These are phyloP conservation scores for Abrus precatorius DNA, from an alignment of 306 rosid genomes.

Conservation along the genomic window DNA sequence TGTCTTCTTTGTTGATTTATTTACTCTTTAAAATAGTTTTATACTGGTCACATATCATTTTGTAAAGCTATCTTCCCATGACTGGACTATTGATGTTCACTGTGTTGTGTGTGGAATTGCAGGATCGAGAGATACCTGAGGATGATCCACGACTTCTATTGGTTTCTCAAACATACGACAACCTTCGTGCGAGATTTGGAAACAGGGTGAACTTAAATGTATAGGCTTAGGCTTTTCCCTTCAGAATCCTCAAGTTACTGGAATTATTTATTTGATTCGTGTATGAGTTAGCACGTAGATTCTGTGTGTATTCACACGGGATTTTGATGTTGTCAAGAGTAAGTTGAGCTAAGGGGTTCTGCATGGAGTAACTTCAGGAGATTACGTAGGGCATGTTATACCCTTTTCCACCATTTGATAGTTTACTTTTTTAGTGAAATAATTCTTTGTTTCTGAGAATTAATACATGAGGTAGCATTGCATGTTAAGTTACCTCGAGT, in stretches of 20 bases:
- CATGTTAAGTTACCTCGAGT: conserved; percentile 2
- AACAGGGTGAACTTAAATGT: conserved; percentile 23
- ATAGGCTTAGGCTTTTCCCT: conserved; percentile 14
- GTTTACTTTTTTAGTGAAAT: background rate
- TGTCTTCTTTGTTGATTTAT: background rate
- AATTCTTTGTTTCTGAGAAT: conserved; percentile 1
- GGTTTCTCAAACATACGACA: conserved; percentile 59
- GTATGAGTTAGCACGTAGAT: conserved; percentile 23
- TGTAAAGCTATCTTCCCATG: conserved; percentile 12
- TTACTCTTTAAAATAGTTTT: background rate
- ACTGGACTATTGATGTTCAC: conserved; percentile 26
- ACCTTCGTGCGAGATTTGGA: conserved; percentile 55
- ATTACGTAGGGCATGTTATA: background rate
- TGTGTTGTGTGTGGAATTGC: conserved; percentile 38
- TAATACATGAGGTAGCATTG: background rate
- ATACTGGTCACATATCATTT: background rate
- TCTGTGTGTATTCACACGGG: conserved; percentile 16
- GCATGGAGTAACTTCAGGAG: background rate
- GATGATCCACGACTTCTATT: conserved; percentile 80
- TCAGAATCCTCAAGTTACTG: conserved; percentile 18
- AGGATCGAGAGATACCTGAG: conserved; percentile 83
- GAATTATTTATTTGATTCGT: conserved; percentile 37
- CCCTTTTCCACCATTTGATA: conserved; percentile 4
- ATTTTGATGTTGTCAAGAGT: conserved; percentile 34
- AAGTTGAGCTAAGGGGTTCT: conserved; percentile 5